These are phyloP conservation scores for Thelonectria olida DNA, from an alignment of 2,329 filamentous ascomycete genomes.

Conservation along the genomic window DNA sequence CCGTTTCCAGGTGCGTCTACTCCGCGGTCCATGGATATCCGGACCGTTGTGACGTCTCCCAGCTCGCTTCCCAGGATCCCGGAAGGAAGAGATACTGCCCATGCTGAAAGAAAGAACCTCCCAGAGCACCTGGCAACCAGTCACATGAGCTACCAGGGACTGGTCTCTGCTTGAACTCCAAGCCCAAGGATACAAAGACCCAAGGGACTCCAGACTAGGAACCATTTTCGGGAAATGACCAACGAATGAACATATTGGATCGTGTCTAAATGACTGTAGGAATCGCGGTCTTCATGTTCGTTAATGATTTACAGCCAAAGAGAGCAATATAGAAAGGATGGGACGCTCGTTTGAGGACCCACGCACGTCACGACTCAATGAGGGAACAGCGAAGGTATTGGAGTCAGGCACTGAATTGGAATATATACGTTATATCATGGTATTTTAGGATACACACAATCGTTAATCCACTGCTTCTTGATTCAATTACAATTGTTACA, in stretches of 20 bases:
- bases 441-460: neutral
- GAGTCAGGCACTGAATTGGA: neutral
- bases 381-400: neutral
- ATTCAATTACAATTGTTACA: too few relatives aligned
- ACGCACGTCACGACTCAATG: neutral
- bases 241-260: too few relatives aligned
- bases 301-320: too few relatives aligned
- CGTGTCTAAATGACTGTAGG: too few relatives aligned
- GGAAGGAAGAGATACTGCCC: neutral
- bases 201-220: too few relatives aligned
- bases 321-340: neutral
- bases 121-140: neutral
- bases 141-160: neutral
- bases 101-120: neutral
- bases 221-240: too few relatives aligned
- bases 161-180: neutral
- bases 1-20: neutral
- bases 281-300: too few relatives aligned
- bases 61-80: conserved; percentile 1
- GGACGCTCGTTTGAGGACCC: neutral
- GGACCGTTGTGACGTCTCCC: conserved; percentile 21
- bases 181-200: neutral
- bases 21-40: conserved; percentile 9
- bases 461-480: neutral
- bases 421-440: neutral